Base-by-base conservation (phyloP, 768 basidiomycete genomes). In the Gloeopeniophorella convolvens region DNA sequence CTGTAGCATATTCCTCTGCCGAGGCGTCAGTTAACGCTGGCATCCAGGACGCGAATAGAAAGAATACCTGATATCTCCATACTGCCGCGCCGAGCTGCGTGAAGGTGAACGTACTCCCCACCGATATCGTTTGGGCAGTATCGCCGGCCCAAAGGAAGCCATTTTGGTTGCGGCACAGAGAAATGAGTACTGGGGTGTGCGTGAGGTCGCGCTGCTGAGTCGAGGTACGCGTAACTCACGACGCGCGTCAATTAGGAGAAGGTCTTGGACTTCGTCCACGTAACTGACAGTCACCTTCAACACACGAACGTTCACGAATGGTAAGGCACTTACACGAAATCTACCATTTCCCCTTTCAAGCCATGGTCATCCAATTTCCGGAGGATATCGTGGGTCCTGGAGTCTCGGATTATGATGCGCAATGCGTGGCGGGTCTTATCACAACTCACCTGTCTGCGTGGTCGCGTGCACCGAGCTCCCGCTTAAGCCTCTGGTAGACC, bases 111-210 rank as follows among this genome's bases (percentile, higher is more conserved):
- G 82, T 74, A 54, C 82, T 84, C 2, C 85, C 86, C 0, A 77
- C 74, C 0, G 83, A 79, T 32, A 89, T 88, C 0, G 85, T 83
- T 55, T 89, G 86, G 0, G 86, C 84, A 0, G 86, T 87, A 59
- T 89, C 86, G 0, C 87, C 86, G 1, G 84, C 85, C 82, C 83
- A 87, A 54, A 88, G 83, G 16, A 86, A 64, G 0, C 85, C 85
- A 43, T 83, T 68, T 0, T 77, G 73, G 58, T 86, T 86, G 10
- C 64, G 63, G 53, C 82, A 86, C n/a, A 88, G 60, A 0, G 69
- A 68, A 26, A 83, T 68, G 33, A 88, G 63, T 3, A 88, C 85
- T 87, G 48, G 8, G 30, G 8, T 9, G 10, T 16, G 3, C n/a
- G 26, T 32, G 8, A 52, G 21, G 31, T 6, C 10, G 27, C 15